Evolutionary conservation across 768 basidiomycete genomes (phyloP).

Genomic region (Pleurotus pulmonarius): DNA sequence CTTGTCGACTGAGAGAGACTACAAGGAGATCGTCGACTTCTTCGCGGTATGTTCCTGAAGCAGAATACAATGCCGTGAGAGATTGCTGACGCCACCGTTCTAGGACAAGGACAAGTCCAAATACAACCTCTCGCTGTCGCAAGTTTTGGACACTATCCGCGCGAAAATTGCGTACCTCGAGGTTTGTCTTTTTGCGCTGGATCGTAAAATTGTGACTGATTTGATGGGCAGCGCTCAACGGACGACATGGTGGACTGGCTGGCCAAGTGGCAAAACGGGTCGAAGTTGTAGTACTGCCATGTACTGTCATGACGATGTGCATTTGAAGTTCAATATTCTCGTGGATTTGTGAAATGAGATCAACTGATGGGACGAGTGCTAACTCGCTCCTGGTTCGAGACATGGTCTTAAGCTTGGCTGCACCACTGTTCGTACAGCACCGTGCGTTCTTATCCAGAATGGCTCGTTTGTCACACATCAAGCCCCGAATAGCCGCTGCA

Average conservation of each 20-base stretch:
- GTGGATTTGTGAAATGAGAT: no score
- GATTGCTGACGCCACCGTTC: slow-evolving; percentile 8
- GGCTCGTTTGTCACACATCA: no score
- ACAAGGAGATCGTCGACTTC: slow-evolving; percentile 58
- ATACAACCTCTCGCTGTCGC: slow-evolving; percentile 59
- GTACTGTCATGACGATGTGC: no score
- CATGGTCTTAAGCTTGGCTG: no score
- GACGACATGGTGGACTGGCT: slow-evolving; percentile 57
- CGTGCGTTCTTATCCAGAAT: no score
- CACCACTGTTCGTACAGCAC: no score
- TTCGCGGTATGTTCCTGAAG: slow-evolving; percentile 57
- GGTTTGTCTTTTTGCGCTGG: slow-evolving; percentile 28
- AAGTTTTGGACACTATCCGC: slow-evolving; percentile 65
- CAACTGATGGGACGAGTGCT: no score
- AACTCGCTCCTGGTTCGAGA: no score
- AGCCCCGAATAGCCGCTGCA: no score
- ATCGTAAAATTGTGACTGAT: not conserved
- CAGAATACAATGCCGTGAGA: not conserved
- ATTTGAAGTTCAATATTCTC: no score
- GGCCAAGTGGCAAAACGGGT: slow-evolving; percentile 27
- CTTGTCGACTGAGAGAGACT: slow-evolving; percentile 69
- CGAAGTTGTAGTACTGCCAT: slow-evolving; percentile 6
- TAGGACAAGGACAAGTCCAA: slow-evolving; percentile 69
- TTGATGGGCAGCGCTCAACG: slow-evolving; percentile 47
- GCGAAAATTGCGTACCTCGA: slow-evolving; percentile 60